Base-by-base conservation (phyloP, 1,284 basidiomycete genomes). In the Pholiota adiposa region DNA sequence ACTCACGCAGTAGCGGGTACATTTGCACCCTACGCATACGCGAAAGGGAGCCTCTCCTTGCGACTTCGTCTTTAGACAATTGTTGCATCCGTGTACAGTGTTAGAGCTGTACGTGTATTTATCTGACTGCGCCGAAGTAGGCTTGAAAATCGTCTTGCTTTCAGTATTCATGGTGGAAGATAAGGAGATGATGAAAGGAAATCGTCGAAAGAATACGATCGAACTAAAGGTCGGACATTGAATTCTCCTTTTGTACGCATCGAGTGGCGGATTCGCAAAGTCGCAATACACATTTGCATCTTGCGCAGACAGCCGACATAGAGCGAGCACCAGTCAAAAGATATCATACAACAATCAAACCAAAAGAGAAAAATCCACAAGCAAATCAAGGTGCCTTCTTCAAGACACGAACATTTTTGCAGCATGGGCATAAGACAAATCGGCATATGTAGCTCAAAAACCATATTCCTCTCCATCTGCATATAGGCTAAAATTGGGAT, bases 401-500 rank as follows among this genome's bases (percentile, higher is more conserved):
- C 36, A 58, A 51, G 33, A 44, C 38, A 55, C 59, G 52, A 63
- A 56, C 46, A 58, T 51, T 57, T 58, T 60, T 44, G 49, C 55
- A 54, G 53, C 29, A 48, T 58, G 38, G 55, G 46, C 62, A 63
- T 58, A 60, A 55, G 58, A 56, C 55, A 51, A 51, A 40, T 27
- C 21, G 48, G 50, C 43, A 54, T 58, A 60, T 40, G 57, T 56
- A 56, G 36, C 43, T 44, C 41, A 48, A 36, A 36, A 58, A 56
- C 25, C 52, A 63, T 63, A 61, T 43, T 36, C 43, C 53, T 60
- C 48, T 43, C n/a, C 52, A 48, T 25, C 34, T 34, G 57, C 33
- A 54, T 54, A 50, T 31, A 51, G 51, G 23, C 29, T 31, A 52
- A 60, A 19, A 36, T 27, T 36, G 3, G 11, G 6, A 16, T 51